Percentiles rank a stretch among this genome's conserved stretches.
Evolutionary conservation across 2,329 filamentous ascomycete genomes (phyloP).

Genomic region (Aschersonia sp.): DNA sequence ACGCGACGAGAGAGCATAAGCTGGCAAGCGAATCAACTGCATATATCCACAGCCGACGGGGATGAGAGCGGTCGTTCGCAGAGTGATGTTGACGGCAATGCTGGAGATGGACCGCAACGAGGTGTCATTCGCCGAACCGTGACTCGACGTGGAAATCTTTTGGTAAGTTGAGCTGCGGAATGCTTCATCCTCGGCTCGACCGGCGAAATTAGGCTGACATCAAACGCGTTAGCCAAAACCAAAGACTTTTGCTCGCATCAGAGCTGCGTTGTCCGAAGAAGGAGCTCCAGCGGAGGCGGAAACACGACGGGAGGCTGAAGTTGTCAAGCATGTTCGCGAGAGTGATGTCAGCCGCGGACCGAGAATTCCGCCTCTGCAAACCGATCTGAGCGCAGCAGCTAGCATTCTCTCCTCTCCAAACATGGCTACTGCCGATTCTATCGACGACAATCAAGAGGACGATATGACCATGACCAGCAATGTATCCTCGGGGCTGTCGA

Average conservation of each 20-base stretch:
- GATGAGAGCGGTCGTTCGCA: slow-evolving; percentile 58
- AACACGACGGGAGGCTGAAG: slow-evolving; percentile 80
- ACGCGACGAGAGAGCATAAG: slow-evolving; percentile 77
- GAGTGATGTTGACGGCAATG: slow-evolving; percentile 34
- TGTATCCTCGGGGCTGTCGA: slow-evolving; percentile 31
- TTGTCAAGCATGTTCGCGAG: slow-evolving; percentile 88
- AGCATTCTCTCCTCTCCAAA: slow-evolving; percentile 57
- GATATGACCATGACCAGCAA: slow-evolving; percentile 52
- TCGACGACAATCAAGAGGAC: slow-evolving; percentile 59
- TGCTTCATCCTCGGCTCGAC: background rate
- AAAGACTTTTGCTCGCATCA: slow-evolving; percentile 86
- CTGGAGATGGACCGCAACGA: slow-evolving; percentile 40
- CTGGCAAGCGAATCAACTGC: slow-evolving; percentile 76
- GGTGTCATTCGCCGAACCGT: slow-evolving; percentile 73
- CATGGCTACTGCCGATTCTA: slow-evolving; percentile 44
- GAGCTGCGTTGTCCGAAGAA: slow-evolving; percentile 80
- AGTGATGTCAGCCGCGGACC: slow-evolving; percentile 56
- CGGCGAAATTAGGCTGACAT: background rate
- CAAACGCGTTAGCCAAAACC: slow-evolving; percentile 61
- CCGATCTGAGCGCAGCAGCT: slow-evolving; percentile 31
- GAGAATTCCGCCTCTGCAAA: slow-evolving; percentile 19
- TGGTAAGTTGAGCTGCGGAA: slow-evolving; percentile 40
- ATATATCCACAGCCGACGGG: slow-evolving; percentile 57
- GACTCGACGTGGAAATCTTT: slow-evolving; percentile 72
- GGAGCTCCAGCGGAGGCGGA: slow-evolving; percentile 77